Percentiles rank a stretch among this genome's conserved stretches.
Evolutionary conservation across 352 stramenopile genomes (phyloP).

Genomic region (Thalassiosira exigua): DNA sequence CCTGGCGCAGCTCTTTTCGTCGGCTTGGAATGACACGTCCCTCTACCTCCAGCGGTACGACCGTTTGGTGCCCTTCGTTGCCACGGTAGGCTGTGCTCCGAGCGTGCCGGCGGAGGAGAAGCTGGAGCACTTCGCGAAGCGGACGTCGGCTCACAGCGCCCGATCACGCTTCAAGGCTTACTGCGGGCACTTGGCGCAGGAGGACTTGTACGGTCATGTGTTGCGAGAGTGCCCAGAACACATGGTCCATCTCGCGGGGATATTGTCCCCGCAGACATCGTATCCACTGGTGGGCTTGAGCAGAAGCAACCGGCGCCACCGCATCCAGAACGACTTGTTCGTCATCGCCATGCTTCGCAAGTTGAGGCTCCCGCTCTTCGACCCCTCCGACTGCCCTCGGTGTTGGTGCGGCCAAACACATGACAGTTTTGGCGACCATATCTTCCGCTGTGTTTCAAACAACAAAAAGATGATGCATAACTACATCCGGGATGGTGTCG

Average conservation of each 20-base stretch:
- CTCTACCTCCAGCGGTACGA: constrained; percentile 18
- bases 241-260: too few species aligned
- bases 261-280: too few species aligned
- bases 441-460: constrained; percentile 1
- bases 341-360: constrained; percentile 19
- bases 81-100: not conserved
- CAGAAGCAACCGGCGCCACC: not conserved
- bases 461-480: constrained; percentile 15
- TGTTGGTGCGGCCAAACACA: too few species aligned
- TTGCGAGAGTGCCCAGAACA: too few species aligned
- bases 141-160: constrained; percentile 6
- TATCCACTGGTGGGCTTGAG: constrained; percentile 32
- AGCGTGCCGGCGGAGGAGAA: not conserved
- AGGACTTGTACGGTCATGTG: too few species aligned
- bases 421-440: constrained; percentile 10
- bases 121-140: not conserved
- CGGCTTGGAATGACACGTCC: constrained; percentile 13
- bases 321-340: constrained; percentile 20
- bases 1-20: not conserved
- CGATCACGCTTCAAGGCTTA: not conserved
- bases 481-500: too few species aligned
- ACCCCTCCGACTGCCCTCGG: not conserved
- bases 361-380: constrained; percentile 4
- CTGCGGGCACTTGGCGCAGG: too few species aligned
- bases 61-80: constrained; percentile 4